Percentiles rank a stretch among this genome's conserved stretches.
phyloP scores from a whole-genome alignment of 768 basidiomycete genomes.

The Russula virescens region DNA sequence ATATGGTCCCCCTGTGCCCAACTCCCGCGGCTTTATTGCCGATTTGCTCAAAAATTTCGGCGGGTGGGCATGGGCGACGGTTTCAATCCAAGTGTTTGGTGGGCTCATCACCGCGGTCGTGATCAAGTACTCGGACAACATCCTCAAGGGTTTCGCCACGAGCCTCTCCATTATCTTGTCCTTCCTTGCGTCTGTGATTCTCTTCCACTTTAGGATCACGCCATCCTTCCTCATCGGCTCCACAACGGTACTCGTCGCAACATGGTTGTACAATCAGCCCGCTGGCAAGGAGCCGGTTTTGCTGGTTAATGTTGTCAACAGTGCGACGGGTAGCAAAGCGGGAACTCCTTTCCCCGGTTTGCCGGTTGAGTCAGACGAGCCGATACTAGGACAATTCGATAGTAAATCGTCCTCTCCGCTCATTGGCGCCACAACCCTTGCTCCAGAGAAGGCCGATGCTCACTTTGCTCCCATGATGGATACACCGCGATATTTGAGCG shows the following conservation, averaged over 20 bases:
- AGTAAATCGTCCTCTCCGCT: slow-evolving; percentile 46
- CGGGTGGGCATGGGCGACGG: slow-evolving; percentile 93
- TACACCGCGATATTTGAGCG: slow-evolving; percentile 43
- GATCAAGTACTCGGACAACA: slow-evolving; percentile 96
- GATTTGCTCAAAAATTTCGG: slow-evolving; percentile 84
- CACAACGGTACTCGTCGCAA: slow-evolving; percentile 78
- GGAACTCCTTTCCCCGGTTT: slow-evolving; percentile 39
- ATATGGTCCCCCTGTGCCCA: slow-evolving; percentile 40
- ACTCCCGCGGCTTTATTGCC: slow-evolving; percentile 45
- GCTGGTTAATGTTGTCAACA: slow-evolving; percentile 30
- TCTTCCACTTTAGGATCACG: slow-evolving; percentile 90
- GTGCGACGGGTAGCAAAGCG: slow-evolving; percentile 30
- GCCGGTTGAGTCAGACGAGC: slow-evolving; percentile 44
- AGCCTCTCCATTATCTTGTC: slow-evolving; percentile 90
- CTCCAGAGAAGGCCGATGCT: slow-evolving; percentile 27
- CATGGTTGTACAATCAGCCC: slow-evolving; percentile 93
- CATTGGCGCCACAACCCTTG: slow-evolving; percentile 41
- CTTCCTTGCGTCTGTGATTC: slow-evolving; percentile 85
- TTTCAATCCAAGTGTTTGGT: slow-evolving; percentile 83
- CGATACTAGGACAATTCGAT: slow-evolving; percentile 56
- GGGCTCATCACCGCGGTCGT: slow-evolving; percentile 92
- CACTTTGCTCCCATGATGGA: slow-evolving; percentile 39
- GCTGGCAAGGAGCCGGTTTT: slow-evolving; percentile 35
- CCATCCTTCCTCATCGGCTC: slow-evolving; percentile 82
- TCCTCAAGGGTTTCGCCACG: slow-evolving; percentile 96